phyloP scores from a whole-genome alignment of 306 rosid genomes.

The Citrullus colocynthis region DNA sequence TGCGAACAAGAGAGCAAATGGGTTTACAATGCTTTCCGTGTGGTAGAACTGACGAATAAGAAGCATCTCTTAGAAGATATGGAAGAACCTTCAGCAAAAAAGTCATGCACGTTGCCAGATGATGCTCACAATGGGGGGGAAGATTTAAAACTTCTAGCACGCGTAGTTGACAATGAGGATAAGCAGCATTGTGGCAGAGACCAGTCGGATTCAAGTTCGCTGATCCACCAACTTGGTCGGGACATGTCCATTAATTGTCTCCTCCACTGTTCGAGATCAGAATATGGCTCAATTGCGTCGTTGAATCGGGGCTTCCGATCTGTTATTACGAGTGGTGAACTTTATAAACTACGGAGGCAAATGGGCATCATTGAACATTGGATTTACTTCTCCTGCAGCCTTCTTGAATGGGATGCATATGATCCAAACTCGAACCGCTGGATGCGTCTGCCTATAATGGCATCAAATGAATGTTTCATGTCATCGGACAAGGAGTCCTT shows the following conservation, averaged over 20 bases:
- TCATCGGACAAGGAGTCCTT: constrained; percentile 64
- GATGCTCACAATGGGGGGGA: constrained; percentile 18
- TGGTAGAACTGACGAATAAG: constrained; percentile 28
- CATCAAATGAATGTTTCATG: constrained; percentile 42
- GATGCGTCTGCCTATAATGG: constrained; percentile 52
- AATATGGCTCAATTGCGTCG: constrained; percentile 45
- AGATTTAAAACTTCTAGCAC: not conserved
- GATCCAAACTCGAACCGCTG: constrained; percentile 42
- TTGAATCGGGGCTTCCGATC: constrained; percentile 42
- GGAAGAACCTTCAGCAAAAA: constrained; percentile 18
- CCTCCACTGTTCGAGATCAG: constrained; percentile 47
- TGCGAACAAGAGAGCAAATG: constrained; percentile 49
- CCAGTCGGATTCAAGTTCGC: constrained; percentile 21
- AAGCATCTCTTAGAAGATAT: constrained; percentile 27
- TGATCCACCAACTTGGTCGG: constrained; percentile 36
- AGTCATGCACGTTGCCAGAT: constrained; percentile 23
- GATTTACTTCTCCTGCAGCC: constrained; percentile 64
- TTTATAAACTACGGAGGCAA: constrained; percentile 36
- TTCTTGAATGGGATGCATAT: constrained; percentile 56
- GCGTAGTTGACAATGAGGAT: constrained; percentile 13
- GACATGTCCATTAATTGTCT: constrained; percentile 48
- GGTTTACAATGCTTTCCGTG: constrained; percentile 20
- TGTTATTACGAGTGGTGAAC: constrained; percentile 40
- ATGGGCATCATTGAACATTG: constrained; percentile 56
- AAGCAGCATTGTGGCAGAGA: constrained; percentile 17